Base-by-base conservation (phyloP, 2,329 filamentous ascomycete species). In the Nakataea oryzae region DNA sequence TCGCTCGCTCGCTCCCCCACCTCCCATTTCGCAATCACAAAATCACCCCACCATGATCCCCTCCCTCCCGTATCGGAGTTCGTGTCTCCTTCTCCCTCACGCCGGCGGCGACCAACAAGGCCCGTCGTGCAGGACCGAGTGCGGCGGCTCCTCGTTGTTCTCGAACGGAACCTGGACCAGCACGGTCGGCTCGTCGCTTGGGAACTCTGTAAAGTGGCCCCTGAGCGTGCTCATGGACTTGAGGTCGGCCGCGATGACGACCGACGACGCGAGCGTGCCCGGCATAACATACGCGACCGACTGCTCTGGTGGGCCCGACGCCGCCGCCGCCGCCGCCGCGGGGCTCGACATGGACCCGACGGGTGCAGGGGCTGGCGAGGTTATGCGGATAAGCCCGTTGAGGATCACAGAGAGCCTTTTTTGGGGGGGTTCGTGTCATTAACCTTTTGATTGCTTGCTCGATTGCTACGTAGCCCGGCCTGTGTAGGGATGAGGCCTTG, bases 201-300 rank as follows among this genome's bases (percentile, higher is more conserved):
- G 72, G 58, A 74, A 74, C 64, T 74, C 72, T 56, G 72, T 73
- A 54, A 65, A 70, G 57, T 74, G 72, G 0, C 72, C 72, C 9
- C 65, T 65, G 11, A 70, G 59, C 17, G 63, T 66, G 62, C 72
- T 74, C 11, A 60, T 63, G 17, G 66, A 63, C 55, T 65, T 66
- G 58, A 69, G 30, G 62, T 74, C 72, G 4, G 69, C 69, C 1
- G 70, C 72, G 28, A 74, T 70, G 6, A 74, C 57, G 7, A 73
- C 57, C 13, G 71, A 73, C 14, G 72, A 73, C 6, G 64, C 62
- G 21, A 69, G 26, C 14, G 71, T 70, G 1, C 72, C 72, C 0
- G 72, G 71, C 69, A 71, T 66, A 34, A 69, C 64, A 57, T 74
- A 73, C 1, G 69, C 70, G 17, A 70, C 62, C 12, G 21, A 64